Evolutionary conservation across 306 rosid species (phyloP).

Genomic region (Ormosia semicastrata): DNA sequence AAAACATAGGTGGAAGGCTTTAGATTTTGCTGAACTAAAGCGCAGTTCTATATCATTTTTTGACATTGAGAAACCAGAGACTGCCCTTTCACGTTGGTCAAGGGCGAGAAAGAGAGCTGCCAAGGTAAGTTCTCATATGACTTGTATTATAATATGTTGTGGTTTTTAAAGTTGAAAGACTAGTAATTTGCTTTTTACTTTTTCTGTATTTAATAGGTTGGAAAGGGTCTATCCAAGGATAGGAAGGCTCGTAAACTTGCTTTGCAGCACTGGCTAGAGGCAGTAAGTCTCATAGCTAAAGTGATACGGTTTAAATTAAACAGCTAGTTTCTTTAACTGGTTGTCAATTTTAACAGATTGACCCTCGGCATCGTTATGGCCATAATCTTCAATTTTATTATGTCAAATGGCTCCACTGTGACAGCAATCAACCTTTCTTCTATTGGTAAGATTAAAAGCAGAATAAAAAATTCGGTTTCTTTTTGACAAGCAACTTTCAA

Average conservation of each 20-base stretch:
- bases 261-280: constrained; percentile 93
- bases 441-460: constrained; percentile 56
- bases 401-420: constrained; percentile 74
- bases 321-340: constrained; percentile 9
- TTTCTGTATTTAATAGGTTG: constrained; percentile 49
- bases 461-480: background rate
- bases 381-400: constrained; percentile 92
- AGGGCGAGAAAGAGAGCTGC: constrained; percentile 85
- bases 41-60: constrained; percentile 84
- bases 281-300: constrained; percentile 53
- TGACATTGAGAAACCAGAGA: constrained; percentile 72
- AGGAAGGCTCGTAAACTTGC: constrained; percentile 81
- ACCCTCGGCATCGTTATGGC: constrained; percentile 95
- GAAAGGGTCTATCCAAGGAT: constrained; percentile 86
- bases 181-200: background rate
- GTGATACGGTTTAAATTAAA: background rate
- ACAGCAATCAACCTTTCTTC: constrained; percentile 81
- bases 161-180: constrained; percentile 1
- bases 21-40: constrained; percentile 84
- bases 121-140: constrained; percentile 45
- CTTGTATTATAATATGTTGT: background rate
- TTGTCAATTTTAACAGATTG: constrained; percentile 58
- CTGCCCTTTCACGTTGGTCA: constrained; percentile 78
- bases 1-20: constrained; percentile 70
- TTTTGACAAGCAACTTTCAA: constrained; percentile 1